Evolutionary conservation across 768 basidiomycete genomes (phyloP).

Genomic region (Chalciporus sphaerocephalus): DNA sequence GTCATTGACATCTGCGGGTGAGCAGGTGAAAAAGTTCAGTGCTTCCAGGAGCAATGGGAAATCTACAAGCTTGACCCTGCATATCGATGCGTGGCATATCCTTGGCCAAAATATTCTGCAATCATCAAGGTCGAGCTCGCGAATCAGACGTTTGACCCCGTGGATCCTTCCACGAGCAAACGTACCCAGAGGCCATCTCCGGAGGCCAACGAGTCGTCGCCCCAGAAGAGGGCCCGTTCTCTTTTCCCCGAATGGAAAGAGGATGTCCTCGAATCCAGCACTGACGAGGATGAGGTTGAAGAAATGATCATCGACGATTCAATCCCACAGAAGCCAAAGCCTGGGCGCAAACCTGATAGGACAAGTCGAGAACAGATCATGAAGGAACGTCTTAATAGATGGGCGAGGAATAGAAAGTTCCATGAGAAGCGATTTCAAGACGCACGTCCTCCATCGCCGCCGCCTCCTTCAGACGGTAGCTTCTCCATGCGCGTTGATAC

Average conservation of each 20-base stretch:
- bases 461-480: constrained; percentile 17
- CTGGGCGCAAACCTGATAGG: constrained; percentile 17
- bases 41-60: constrained; percentile 80
- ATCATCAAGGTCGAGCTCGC: constrained; percentile 18
- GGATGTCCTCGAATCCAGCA: constrained; percentile 25
- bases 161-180: constrained; percentile 19
- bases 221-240: constrained; percentile 29
- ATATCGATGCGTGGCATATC: constrained; percentile 62
- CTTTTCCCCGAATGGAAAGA: constrained; percentile 14
- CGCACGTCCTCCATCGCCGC: constrained; percentile 26
- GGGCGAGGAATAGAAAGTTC: constrained; percentile 20
- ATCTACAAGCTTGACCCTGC: constrained; percentile 75
- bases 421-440: constrained; percentile 31
- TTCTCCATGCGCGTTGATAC: constrained; percentile 32
- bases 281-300: constrained; percentile 46
- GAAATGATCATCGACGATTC: constrained; percentile 45
- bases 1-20: constrained; percentile 67
- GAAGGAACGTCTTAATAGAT: constrained; percentile 26
- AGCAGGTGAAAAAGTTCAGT: constrained; percentile 45
- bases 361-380: constrained; percentile 31
- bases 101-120: constrained; percentile 34
- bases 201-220: constrained; percentile 9
- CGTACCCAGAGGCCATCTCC: constrained; percentile 28
- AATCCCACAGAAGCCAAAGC: constrained; percentile 16
- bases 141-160: constrained; percentile 5